Evolutionary conservation across 2,329 filamentous ascomycete species (phyloP).

Genomic region (Trichophyton rubrum): DNA sequence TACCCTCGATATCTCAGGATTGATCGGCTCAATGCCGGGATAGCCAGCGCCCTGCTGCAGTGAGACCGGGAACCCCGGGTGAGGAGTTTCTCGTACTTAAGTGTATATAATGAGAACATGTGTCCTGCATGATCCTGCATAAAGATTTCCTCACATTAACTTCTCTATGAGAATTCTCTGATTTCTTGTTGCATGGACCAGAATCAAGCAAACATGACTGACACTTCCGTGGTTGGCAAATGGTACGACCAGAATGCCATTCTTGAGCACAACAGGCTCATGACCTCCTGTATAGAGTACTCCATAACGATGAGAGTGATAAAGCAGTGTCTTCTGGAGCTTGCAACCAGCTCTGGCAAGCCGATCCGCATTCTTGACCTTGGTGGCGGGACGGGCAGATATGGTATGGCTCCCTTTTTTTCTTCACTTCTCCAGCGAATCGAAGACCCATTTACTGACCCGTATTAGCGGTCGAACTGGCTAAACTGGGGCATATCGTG

Average conservation of each 20-base stretch:
- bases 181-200: not conserved
- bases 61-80: not conserved
- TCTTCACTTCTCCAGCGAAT: not conserved
- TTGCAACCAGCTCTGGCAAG: not conserved
- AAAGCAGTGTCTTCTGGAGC: not conserved
- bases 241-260: not conserved
- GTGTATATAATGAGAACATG: not conserved
- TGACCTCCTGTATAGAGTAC: not conserved
- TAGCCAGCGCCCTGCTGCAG: not conserved
- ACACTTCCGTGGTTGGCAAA: not conserved
- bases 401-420: not conserved
- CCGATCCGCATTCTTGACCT: not conserved
- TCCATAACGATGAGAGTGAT: constrained; percentile 1
- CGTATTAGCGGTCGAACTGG: not conserved
- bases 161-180: not conserved
- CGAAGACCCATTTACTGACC: not conserved
- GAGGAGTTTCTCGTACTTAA: not conserved
- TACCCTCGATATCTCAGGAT: not conserved
- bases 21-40: not conserved
- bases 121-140: no score
- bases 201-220: not conserved
- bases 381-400: not conserved
- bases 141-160: not conserved
- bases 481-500: not conserved
- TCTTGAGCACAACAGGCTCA: not conserved